A percentile compares a stretch with the other conserved stretches of the same genome.
phyloP scores from a whole-genome alignment of 2,329 filamentous ascomycete species.

The Neonectria punicea region DNA sequence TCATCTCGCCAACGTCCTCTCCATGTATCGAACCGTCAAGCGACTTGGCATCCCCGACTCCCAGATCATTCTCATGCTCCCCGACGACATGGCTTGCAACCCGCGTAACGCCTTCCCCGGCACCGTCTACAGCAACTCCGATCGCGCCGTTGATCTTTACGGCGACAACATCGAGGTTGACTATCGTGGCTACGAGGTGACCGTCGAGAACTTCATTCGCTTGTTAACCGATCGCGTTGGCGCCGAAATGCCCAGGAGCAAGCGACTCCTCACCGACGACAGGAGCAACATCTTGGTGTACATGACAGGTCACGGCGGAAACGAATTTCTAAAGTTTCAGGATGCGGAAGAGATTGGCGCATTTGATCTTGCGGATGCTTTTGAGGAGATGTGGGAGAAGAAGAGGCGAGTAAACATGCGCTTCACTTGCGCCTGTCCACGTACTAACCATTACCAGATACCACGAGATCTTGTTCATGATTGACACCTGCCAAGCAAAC shows the following conservation, averaged over 20 bases:
- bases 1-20: constrained; percentile 96
- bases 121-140: constrained; percentile 98
- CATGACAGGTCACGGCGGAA: constrained; percentile 98
- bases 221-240: constrained; percentile 93
- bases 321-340: constrained; percentile 98
- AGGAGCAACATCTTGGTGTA: constrained; percentile 97
- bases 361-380: constrained; percentile 95
- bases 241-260: constrained; percentile 93
- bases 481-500: constrained; percentile 99
- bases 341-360: constrained; percentile 97
- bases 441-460: constrained; percentile 66
- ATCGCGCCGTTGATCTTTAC: constrained; percentile 94
- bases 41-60: constrained; percentile 97
- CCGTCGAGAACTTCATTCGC: constrained; percentile 98
- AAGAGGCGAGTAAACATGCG: constrained; percentile 70
- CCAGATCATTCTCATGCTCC: constrained; percentile 99
- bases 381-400: constrained; percentile 99
- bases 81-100: constrained; percentile 99
- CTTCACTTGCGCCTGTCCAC: background rate
- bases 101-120: constrained; percentile 97
- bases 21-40: constrained; percentile 97
- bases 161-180: constrained; percentile 99
- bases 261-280: constrained; percentile 92
- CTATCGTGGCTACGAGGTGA: constrained; percentile 97
- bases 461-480: constrained; percentile 99